Evolutionary conservation across 768 basidiomycete genomes (phyloP), one percentile per base, ranked within the genome.

Genomic region (Leucocoprinus birnbaumii): DNA sequence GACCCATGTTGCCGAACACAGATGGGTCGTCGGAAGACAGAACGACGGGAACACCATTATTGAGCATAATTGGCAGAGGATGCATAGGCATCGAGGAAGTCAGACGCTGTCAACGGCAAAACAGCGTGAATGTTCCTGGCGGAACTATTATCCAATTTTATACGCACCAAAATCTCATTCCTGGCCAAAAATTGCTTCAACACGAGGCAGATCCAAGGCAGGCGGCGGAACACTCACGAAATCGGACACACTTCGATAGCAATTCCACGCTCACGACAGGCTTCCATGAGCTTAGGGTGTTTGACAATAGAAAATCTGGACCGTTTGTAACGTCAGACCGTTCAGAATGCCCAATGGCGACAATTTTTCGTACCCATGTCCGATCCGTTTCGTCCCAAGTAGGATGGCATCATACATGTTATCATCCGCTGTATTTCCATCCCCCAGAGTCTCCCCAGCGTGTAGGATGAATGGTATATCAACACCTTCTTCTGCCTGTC

Each of bases 71-170:
- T 0, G 87, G 86, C 24, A 91, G 72, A 1, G 87, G 88, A 65
- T 91, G 89, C 79, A 83, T 85, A 2, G 85, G 85, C 82, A 91
- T 91, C 3, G 88, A 89, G 8, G 87, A 82, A 2, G 88, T 86
- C 50, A 89, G 71, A 9, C 88, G 82, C 86, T 89, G 60, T 53
- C 13, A 25, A 51, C 24, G 24, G n/a, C 50, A 51, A 38, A 42
- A 50, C 44, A 46, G 41, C 46, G 31, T 51, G 26, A 27, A 21
- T 22, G 31, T 31, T 38, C 13, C 52, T 35, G 40, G 21, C 40
- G 9, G 27, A 41, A 48, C 6, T 31, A 31, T 31, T 31, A 31
- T 41, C 18, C 35, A 42, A 42, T 8, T 19, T 34, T 18, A 1
- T 34, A 62, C 66, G 61, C 64, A 88, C 87, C 66, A 91, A 68